Base-by-base conservation (phyloP, 768 basidiomycete genomes). In the Ramaria sp. region DNA sequence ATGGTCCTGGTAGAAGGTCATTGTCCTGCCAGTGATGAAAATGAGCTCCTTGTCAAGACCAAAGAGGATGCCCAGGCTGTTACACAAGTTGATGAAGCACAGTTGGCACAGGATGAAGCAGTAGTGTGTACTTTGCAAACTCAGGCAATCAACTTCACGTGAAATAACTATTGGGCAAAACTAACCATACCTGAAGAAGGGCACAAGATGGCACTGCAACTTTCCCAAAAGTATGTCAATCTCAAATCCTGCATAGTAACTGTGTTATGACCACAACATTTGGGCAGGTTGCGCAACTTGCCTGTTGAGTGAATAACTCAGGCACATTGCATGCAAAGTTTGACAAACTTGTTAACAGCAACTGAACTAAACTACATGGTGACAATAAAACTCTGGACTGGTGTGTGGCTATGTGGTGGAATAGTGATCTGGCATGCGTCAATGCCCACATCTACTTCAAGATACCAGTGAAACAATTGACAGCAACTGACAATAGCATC, bases 381-480 rank as follows among this genome's bases (percentile, higher is more conserved):
- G 52, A 62, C 11, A 58, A 65, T 51, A 22, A 27, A 1, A 47
- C 61, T 1, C 66, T 71, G 31, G 55, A 57, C 51, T 52, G 61
- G 5, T 62, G 62, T 24, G 64, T 70, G 50, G 63, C 69, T 27
- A 70, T 69, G 5, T 52, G 65, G 2, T 71, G 70, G 69, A 68
- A 69, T 53, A 64, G 66, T 12, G 68, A 71, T 43, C 53, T 66
- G 19, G 63, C 38, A 0, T 71, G 68, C 54, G 56, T 71, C 7
- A 30, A 30, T 6, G 59, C 67, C 13, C 69, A 70, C 57, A 45
- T 68, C 6, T 54, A 63, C 41, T 68, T 70, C 45, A 54, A 63
- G 42, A 39, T 42, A 22, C 45, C 63, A 22, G 59, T 70, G 31
- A 55, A 67, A 56, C 47, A 60, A 38, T 61, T 70, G 11, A 68